Conservation (phyloP, 2,329 filamentous ascomycete species). For the Exophiala lecanii-corni region DNA sequence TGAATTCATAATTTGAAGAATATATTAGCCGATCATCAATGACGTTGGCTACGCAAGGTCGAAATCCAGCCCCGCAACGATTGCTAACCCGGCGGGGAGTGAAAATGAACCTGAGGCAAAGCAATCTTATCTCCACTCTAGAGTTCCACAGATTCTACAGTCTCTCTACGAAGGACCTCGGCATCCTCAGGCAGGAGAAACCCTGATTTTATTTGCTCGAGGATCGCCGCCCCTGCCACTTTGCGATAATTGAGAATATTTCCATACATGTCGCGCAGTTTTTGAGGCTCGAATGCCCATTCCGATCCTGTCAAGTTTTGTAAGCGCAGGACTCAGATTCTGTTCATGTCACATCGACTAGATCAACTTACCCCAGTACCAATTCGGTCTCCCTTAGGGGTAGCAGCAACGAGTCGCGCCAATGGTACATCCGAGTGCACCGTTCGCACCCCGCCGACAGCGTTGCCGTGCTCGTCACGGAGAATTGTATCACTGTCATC, state of each 20-base stretch:
- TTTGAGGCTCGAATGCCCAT: not conserved
- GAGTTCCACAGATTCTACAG: not conserved
- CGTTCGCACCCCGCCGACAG: not conserved
- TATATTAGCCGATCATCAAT: not conserved
- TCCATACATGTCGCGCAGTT: not conserved
- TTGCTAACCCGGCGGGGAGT: too few species aligned
- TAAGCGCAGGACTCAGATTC: too few species aligned
- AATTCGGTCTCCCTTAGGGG: not conserved
- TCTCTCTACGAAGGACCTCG: not conserved
- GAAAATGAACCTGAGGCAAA: too few species aligned
- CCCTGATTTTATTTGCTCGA: not conserved
- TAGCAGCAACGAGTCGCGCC: not conserved
- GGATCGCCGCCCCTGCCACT: not conserved
- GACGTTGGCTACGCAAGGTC: not conserved
- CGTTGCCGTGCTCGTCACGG: not conserved
- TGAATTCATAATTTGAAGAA: slow-evolving; percentile 1
- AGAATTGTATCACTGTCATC: not conserved
- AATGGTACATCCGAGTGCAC: not conserved
- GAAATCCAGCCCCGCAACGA: too few species aligned
- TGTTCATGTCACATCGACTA: too few species aligned
- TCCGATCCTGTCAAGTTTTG: not conserved
- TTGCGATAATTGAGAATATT: not conserved
- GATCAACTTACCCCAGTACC: not conserved
- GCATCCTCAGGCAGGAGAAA: not conserved
- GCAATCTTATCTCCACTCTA: not conserved